A percentile compares a stretch with the other conserved stretches of the same genome.
Evolutionary conservation across 2,329 filamentous ascomycete genomes (phyloP).

Genomic region (Cladosporium halotolerans): DNA sequence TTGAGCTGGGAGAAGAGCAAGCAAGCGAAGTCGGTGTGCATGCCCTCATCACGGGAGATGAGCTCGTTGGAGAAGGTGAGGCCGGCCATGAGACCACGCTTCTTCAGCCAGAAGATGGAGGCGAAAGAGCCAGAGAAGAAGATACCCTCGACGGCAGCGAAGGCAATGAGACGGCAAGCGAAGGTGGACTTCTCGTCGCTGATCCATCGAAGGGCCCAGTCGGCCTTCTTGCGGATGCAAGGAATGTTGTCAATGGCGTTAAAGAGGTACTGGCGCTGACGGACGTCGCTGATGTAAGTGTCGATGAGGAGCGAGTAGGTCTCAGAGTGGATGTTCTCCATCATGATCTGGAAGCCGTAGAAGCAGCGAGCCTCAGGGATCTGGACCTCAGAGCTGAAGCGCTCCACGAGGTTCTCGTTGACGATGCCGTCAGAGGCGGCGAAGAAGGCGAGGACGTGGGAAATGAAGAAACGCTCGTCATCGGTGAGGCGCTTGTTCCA

Average conservation of each 20-base stretch:
- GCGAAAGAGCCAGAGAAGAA: conserved; percentile 99
- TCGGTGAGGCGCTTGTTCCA: conserved; percentile 98
- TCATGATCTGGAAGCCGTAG: conserved; percentile 99
- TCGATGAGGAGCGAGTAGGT: conserved; percentile 99
- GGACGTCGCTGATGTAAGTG: conserved; percentile 97
- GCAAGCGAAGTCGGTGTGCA: conserved; percentile 98
- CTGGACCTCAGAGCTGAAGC: conserved; percentile 95
- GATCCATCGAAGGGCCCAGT: conserved; percentile 97
- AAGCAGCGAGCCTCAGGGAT: conserved; percentile 98
- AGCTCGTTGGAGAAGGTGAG: conserved; percentile 99
- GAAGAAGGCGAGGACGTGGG: conserved; percentile 97
- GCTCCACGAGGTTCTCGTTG: conserved; percentile 98
- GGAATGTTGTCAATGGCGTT: conserved; percentile 99
- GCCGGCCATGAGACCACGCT: conserved; percentile 97
- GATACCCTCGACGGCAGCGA: conserved; percentile 97
- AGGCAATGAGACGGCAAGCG: conserved; percentile 89
- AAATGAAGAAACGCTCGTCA: conserved; percentile 97
- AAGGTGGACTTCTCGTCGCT: conserved; percentile 89
- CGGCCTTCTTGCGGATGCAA: conserved; percentile 96
- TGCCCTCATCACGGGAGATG: conserved; percentile 97
- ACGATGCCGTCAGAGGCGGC: conserved; percentile 98
- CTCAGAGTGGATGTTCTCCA: conserved; percentile 99
- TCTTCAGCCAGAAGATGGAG: conserved; percentile 99
- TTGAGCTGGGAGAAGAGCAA: conserved; percentile 96
- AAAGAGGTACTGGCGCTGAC: conserved; percentile 89